Conservation (phyloP, 2,329 filamentous ascomycete genomes). For the Cadophora sp. region DNA sequence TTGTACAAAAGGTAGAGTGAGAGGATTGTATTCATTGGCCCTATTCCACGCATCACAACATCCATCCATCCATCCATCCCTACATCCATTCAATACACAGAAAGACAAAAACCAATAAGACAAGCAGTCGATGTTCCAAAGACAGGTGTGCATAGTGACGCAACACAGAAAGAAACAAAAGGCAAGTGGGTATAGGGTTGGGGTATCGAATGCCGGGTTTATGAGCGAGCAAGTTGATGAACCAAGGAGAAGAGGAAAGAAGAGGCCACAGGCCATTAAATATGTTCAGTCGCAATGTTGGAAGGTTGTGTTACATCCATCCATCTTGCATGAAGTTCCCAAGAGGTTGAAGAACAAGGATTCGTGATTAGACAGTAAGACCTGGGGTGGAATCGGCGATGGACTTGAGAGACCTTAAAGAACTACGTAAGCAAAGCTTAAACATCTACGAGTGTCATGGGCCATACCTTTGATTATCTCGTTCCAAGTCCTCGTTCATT, state of each 20-base stretch:
- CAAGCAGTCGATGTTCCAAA: too few relatives aligned
- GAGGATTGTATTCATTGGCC: too few relatives aligned
- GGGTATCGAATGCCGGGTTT: conserved; percentile 33
- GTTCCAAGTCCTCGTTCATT: conserved; percentile 63
- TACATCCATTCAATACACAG: too few relatives aligned
- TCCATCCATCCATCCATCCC: too few relatives aligned
- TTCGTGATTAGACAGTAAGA: conserved; percentile 10
- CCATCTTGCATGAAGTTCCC: neutral
- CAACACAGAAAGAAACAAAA: neutral
- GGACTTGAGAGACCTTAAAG: conserved; percentile 47
- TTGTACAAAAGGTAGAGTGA: too few relatives aligned
- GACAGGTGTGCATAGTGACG: too few relatives aligned
- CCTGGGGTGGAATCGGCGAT: conserved; percentile 40
- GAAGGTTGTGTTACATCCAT: conserved; percentile 13
- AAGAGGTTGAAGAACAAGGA: neutral
- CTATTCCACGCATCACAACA: too few relatives aligned
- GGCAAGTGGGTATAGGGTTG: conserved; percentile 26
- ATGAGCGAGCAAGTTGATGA: conserved; percentile 27
- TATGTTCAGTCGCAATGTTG: conserved; percentile 15
- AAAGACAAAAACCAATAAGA: too few relatives aligned
- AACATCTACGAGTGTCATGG: neutral
- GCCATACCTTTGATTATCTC: conserved; percentile 57
- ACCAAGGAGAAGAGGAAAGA: conserved; percentile 24
- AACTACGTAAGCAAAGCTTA: neutral
- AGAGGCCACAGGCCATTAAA: conserved; percentile 26